A percentile compares a stretch with the other conserved stretches of the same genome.
phyloP scores from a whole-genome alignment of 2,329 filamentous ascomycete species.

The Alternaria solani region DNA sequence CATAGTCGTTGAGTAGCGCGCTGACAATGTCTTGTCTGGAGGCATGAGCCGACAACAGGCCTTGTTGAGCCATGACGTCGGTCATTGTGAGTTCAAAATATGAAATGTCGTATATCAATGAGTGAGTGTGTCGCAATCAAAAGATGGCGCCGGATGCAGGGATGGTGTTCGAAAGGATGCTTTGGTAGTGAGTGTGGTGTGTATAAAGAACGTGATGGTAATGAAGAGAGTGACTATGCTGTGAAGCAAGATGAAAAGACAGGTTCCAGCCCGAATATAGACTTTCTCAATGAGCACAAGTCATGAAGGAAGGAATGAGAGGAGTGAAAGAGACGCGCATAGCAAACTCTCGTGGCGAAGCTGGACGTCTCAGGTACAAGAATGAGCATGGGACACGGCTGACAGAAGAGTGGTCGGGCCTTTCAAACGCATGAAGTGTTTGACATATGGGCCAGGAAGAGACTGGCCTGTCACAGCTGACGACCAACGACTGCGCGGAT shows the following conservation, averaged over 20 bases:
- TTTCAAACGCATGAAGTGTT: slow-evolving; percentile 51
- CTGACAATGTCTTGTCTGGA: slow-evolving; percentile 50
- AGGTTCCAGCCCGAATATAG: slow-evolving; percentile 34
- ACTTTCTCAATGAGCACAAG: slow-evolving; percentile 19
- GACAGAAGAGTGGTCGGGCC: slow-evolving; percentile 32
- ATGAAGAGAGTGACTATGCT: slow-evolving; percentile 28
- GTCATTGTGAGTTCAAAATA: slow-evolving; percentile 32
- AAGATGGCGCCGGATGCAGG: neutral
- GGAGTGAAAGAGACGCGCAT: slow-evolving; percentile 28
- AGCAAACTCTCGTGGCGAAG: slow-evolving; percentile 34
- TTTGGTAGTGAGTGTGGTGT: neutral
- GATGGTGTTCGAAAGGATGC: slow-evolving; percentile 15
- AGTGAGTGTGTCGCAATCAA: slow-evolving; percentile 3
- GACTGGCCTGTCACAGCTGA: slow-evolving; percentile 39
- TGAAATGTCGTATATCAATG: slow-evolving; percentile 5
- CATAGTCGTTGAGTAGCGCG: slow-evolving; percentile 50
- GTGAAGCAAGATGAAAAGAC: slow-evolving; percentile 21
- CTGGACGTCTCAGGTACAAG: slow-evolving; percentile 46
- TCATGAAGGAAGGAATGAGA: slow-evolving; percentile 27
- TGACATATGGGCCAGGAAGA: slow-evolving; percentile 38
- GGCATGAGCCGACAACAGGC: slow-evolving; percentile 36
- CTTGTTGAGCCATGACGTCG: slow-evolving; percentile 35
- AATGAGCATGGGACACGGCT: slow-evolving; percentile 41
- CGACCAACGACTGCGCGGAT: slow-evolving; percentile 19
- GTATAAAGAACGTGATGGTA: slow-evolving; percentile 22